phyloP scores from a whole-genome alignment of 2,329 filamentous ascomycete genomes.

The Ascochyta pisi region DNA sequence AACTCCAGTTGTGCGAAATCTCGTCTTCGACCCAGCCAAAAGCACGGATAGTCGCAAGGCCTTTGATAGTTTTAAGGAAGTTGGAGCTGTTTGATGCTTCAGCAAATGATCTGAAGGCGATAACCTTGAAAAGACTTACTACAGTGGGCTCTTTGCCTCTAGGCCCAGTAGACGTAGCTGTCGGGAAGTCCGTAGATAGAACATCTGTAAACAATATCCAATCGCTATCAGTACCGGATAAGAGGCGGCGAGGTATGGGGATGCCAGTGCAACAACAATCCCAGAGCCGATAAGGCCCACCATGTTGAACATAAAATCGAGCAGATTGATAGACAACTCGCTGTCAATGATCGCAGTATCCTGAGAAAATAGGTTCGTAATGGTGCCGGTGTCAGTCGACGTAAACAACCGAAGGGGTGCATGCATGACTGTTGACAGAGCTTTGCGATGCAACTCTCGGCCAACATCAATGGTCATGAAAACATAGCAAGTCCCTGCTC shows the following conservation, averaged over 20 bases:
- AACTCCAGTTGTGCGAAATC: conserved; percentile 3
- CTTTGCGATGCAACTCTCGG: neutral
- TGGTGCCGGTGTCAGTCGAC: neutral
- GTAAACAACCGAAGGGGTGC: conserved; percentile 7
- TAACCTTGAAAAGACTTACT: conserved; percentile 24
- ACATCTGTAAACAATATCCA: conserved; percentile 34
- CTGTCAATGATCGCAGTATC: conserved; percentile 20
- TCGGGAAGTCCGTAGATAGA: conserved; percentile 54
- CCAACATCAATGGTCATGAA: conserved; percentile 1
- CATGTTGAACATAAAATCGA: conserved; percentile 14
- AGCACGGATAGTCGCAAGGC: conserved; percentile 56
- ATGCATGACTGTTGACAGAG: conserved; percentile 2
- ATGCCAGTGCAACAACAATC: conserved; percentile 42
- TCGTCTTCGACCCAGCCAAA: conserved; percentile 50
- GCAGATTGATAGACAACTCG: conserved; percentile 4
- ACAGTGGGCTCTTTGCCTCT: conserved; percentile 56
- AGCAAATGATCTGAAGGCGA: neutral
- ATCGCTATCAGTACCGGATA: conserved; percentile 45
- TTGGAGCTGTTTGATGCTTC: conserved; percentile 38
- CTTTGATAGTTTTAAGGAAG: conserved; percentile 56
- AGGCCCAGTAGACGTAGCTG: conserved; percentile 59
- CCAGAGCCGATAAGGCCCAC: conserved; percentile 27
- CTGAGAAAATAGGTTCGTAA: conserved; percentile 18
- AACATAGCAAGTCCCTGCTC: neutral
- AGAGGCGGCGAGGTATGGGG: conserved; percentile 40